Percentiles rank a stretch among this genome's conserved stretches.
These are phyloP conservation scores for Fusarium verrucosum DNA, from an alignment of 2,329 filamentous ascomycete species.

Conservation along the genomic window DNA sequence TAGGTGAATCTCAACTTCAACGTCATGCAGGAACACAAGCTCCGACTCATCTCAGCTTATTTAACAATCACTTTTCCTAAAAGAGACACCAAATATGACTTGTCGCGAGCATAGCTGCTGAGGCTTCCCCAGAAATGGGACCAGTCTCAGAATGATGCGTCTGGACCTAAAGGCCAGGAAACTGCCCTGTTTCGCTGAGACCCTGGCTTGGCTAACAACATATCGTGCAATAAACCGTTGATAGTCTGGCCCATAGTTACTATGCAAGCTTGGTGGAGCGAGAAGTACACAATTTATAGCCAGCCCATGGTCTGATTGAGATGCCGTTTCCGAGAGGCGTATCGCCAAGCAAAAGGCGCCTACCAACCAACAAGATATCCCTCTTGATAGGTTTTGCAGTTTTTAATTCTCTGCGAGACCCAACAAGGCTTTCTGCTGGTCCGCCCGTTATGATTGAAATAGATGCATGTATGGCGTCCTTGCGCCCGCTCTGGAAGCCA, in stretches of 20 bases:
- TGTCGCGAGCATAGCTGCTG: neutral
- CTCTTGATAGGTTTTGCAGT: neutral
- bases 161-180: slow-evolving; percentile 1
- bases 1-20: neutral
- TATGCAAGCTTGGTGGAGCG: neutral
- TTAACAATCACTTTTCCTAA: neutral
- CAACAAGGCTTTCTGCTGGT: neutral
- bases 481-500: neutral
- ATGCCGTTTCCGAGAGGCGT: neutral
- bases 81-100: neutral
- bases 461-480: neutral
- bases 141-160: neutral
- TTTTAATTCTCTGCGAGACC: neutral
- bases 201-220: neutral
- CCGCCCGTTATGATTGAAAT: neutral
- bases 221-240: neutral
- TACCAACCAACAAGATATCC: neutral
- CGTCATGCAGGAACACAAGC: slow-evolving; percentile 12
- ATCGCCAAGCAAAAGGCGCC: neutral
- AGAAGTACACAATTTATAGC: neutral
- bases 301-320: slow-evolving; percentile 1
- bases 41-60: neutral
- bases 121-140: neutral
- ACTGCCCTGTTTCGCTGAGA: neutral
- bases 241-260: neutral